Percentiles rank a stretch among this genome's conserved stretches.
Conservation (phyloP, 176 grass and related monocot genomes). For the Zoysia japonica region DNA sequence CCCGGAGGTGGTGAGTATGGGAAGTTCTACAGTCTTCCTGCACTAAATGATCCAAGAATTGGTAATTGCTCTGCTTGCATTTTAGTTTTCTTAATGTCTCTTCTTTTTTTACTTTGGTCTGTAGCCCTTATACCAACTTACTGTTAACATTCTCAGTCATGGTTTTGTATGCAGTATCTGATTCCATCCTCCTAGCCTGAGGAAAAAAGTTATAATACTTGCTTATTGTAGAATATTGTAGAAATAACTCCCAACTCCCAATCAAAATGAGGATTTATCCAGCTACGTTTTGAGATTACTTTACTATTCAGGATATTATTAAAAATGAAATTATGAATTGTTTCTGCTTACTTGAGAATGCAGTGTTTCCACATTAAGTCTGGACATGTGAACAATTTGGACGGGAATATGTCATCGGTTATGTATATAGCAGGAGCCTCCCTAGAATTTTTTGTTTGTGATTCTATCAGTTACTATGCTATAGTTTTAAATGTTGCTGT, state of each 20-base stretch:
- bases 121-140: background rate
- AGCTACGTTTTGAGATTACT: background rate
- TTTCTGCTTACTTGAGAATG: background rate
- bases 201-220: background rate
- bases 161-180: background rate
- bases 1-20: constrained; percentile 82
- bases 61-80: constrained; percentile 51
- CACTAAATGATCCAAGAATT: constrained; percentile 80
- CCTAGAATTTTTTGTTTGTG: background rate
- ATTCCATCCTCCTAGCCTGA: background rate
- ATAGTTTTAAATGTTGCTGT: background rate
- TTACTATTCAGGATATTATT: background rate
- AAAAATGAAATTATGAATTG: background rate
- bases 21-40: constrained; percentile 83
- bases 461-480: constrained; percentile 9
- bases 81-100: background rate
- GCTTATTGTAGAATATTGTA: background rate
- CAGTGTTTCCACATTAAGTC: background rate
- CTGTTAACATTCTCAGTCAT: background rate
- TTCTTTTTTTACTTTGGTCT: background rate
- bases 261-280: background rate
- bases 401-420: constrained; percentile 3
- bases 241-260: background rate
- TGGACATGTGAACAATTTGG: background rate
- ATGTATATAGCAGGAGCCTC: background rate